phyloP scores from a whole-genome alignment of 495 filamentous ascomycete genomes.

The Neurospora sp. region DNA sequence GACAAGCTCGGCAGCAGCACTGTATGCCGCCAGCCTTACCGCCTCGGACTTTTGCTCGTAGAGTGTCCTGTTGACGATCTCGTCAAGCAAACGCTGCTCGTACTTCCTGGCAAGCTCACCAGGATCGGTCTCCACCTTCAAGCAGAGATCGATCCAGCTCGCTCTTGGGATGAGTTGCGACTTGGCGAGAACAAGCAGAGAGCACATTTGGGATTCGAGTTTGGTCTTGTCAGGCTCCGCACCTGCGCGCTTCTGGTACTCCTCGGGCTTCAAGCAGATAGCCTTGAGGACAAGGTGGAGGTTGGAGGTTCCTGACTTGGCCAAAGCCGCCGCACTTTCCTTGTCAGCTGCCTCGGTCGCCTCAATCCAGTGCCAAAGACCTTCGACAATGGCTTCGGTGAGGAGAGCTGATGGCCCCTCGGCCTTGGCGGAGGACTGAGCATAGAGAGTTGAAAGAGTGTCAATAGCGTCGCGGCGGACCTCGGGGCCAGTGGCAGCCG shows the following conservation, averaged over 20 bases:
- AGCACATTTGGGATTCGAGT: slow-evolving; percentile 56
- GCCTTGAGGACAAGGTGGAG: slow-evolving; percentile 57
- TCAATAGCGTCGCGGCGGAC: slow-evolving; percentile 50
- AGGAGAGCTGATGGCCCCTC: slow-evolving; percentile 28
- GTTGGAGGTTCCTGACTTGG: slow-evolving; percentile 53
- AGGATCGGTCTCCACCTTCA: slow-evolving; percentile 71
- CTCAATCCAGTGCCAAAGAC: slow-evolving; percentile 76
- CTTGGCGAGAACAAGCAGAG: slow-evolving; percentile 67
- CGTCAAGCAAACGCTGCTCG: slow-evolving; percentile 33
- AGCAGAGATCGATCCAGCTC: slow-evolving; percentile 81
- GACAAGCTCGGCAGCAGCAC: slow-evolving; percentile 76
- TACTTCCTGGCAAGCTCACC: slow-evolving; percentile 57
- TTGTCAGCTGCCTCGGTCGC: slow-evolving; percentile 57
- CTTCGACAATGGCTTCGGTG: slow-evolving; percentile 51
- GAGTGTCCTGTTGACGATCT: slow-evolving; percentile 38
- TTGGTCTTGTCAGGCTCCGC: slow-evolving; percentile 27
- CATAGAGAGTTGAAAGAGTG: slow-evolving; percentile 50
- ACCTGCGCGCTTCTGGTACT: slow-evolving; percentile 28
- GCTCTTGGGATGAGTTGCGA: slow-evolving; percentile 64
- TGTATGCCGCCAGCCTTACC: slow-evolving; percentile 61
- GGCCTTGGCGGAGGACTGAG: slow-evolving; percentile 37
- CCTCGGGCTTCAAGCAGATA: slow-evolving; percentile 49
- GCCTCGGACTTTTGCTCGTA: slow-evolving; percentile 34
- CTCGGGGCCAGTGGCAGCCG: slow-evolving; percentile 42
- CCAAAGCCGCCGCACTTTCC: slow-evolving; percentile 59